phyloP scores from a whole-genome alignment of 2,329 filamentous ascomycete genomes.

The Hymenoscyphus albidus region DNA sequence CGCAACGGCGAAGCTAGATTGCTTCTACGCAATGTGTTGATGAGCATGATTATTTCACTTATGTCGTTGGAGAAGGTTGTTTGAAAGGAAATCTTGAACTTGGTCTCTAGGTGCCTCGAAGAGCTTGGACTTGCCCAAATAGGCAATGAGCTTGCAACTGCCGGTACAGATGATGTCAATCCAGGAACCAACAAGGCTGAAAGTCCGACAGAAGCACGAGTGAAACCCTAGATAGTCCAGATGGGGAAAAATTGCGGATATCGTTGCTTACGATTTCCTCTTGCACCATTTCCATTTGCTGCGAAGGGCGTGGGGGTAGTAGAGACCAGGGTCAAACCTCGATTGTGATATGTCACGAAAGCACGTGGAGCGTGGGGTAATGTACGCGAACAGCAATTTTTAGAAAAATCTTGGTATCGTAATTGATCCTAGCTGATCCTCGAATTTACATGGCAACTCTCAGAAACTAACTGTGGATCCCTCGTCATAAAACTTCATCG shows the following conservation, averaged over 20 bases:
- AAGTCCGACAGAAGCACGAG: neutral
- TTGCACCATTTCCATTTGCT: neutral
- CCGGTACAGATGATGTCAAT: constrained; percentile 17
- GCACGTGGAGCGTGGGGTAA: constrained; percentile 5
- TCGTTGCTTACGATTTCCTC: constrained; percentile 6
- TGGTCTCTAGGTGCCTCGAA: neutral
- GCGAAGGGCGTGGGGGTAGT: constrained; percentile 2
- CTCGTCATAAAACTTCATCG: constrained; percentile 21
- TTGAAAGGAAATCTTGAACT: neutral
- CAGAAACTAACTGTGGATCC: constrained; percentile 15
- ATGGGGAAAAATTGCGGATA: neutral
- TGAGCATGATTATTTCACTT: constrained; percentile 16
- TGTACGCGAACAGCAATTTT: neutral
- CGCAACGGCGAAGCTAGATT: constrained; percentile 11
- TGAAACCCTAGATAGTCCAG: neutral
- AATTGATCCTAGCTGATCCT: constrained; percentile 20
- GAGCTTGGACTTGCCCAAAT: constrained; percentile 6
- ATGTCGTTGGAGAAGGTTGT: constrained; percentile 1
- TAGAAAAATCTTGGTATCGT: constrained; percentile 20
- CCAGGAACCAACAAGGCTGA: constrained; percentile 17
- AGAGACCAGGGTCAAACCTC: neutral
- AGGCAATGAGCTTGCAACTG: constrained; percentile 10
- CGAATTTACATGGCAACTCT: constrained; percentile 24
- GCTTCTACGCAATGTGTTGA: constrained; percentile 16
- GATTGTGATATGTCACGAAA: constrained; percentile 1